Evolutionary conservation across 1,284 basidiomycete genomes (phyloP).

Genomic region (Exobasidium rhododendri): DNA sequence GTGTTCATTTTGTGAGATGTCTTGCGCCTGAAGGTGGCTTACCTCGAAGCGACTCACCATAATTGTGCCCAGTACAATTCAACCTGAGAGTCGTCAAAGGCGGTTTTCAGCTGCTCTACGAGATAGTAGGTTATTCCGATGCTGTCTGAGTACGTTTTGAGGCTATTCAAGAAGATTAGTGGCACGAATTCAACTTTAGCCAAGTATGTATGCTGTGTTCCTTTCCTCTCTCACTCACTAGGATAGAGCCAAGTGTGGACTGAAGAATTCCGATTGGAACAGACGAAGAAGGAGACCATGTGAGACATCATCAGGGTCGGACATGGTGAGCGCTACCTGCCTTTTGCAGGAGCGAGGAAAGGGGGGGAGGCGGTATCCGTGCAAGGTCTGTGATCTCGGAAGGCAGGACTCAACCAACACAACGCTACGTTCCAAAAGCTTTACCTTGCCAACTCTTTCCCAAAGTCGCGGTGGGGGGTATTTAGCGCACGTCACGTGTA

Average conservation of each 20-base stretch:
- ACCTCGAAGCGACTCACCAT: constrained; percentile 22
- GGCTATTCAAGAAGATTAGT: constrained; percentile 6
- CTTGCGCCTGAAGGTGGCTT: no score
- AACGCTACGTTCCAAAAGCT: no score
- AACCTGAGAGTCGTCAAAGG: constrained; percentile 40
- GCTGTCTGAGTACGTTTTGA: constrained; percentile 47
- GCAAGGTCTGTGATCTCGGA: no score
- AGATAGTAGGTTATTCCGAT: constrained; percentile 54
- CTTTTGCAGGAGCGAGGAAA: no score
- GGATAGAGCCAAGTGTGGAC: constrained; percentile 51
- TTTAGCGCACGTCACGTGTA: no score
- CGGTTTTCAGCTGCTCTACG: constrained; percentile 40
- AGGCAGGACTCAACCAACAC: no score
- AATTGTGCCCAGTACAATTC: constrained; percentile 55
- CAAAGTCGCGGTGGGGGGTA: no score
- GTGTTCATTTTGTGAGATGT: no score
- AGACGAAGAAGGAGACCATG: constrained; percentile 38
- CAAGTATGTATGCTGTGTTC: constrained; percentile 16
- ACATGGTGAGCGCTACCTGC: neutral
- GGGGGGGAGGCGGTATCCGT: no score
- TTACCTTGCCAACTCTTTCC: no score
- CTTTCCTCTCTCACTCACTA: constrained; percentile 26
- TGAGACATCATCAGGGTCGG: constrained; percentile 43
- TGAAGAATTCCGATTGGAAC: constrained; percentile 53
- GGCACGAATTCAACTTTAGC: neutral